Percentiles rank a stretch among this genome's conserved stretches.
phyloP scores from a whole-genome alignment of 73 alveolate genomes.

The Tetrahymena thermophila region DNA sequence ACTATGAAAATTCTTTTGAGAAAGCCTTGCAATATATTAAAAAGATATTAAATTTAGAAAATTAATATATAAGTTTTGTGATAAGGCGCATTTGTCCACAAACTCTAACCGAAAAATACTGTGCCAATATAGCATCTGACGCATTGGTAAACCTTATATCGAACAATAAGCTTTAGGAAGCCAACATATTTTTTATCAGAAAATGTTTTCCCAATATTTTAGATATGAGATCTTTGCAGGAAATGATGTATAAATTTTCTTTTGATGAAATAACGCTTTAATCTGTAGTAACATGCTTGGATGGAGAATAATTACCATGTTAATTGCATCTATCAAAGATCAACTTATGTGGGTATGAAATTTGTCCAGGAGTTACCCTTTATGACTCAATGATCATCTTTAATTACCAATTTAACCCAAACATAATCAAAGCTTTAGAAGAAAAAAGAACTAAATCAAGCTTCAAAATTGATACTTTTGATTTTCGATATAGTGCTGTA shows the following conservation, averaged over 20 bases:
- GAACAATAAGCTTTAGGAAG: not conserved
- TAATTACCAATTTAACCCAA: not conserved
- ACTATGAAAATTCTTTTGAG: not conserved
- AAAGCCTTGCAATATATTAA: not conserved
- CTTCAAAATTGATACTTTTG: not conserved
- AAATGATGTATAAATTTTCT: not conserved
- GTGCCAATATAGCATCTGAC: not conserved
- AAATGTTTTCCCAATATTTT: not conserved
- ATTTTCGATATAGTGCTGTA: not conserved
- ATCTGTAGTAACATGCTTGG: not conserved
- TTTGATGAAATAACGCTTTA: not conserved
- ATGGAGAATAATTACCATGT: not conserved
- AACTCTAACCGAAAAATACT: not conserved
- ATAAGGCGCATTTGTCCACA: not conserved
- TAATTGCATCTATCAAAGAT: not conserved
- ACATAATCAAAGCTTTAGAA: not conserved
- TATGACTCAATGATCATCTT: not conserved
- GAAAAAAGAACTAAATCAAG: not conserved
- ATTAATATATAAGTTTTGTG: not conserved
- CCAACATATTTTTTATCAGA: not conserved
- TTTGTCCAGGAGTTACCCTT: not conserved
- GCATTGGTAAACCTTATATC: not conserved
- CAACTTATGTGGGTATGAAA: not conserved
- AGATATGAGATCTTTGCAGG: not conserved
- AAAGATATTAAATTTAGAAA: not conserved